Evolutionary conservation across 345 rosid genomes (phyloP).

Genomic region (Erodium maritimum): DNA sequence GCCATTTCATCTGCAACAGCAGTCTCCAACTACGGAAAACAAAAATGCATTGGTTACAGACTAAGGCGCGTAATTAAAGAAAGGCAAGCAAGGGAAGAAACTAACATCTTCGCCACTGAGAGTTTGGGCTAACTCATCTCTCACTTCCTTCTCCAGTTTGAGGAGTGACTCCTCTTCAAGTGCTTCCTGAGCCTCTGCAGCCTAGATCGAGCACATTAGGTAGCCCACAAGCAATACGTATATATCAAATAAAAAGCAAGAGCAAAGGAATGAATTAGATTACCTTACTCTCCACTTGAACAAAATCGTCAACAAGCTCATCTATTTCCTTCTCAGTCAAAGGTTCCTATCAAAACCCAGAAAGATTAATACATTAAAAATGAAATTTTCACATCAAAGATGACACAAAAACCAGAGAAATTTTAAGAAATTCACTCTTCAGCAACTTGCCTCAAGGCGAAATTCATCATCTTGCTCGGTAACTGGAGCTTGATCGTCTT

Average conservation of each 20-base stretch:
- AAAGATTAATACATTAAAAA: slow-evolving; percentile 1
- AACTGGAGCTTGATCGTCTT: slow-evolving; percentile 46
- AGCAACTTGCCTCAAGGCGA: slow-evolving; percentile 47
- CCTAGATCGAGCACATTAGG: slow-evolving; percentile 49
- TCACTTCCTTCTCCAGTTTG: slow-evolving; percentile 75
- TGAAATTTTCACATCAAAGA: slow-evolving; percentile 1
- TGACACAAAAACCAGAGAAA: slow-evolving; percentile 1
- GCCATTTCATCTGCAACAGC: slow-evolving; percentile 79
- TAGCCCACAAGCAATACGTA: slow-evolving; percentile 10
- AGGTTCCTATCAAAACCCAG: slow-evolving; percentile 32
- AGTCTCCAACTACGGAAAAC: slow-evolving; percentile 46
- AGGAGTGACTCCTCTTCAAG: slow-evolving; percentile 86
- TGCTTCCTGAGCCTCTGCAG: slow-evolving; percentile 98
- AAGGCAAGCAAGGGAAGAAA: slow-evolving; percentile 14
- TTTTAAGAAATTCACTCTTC: neutral
- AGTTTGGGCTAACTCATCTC: slow-evolving; percentile 70
- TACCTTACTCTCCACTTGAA: slow-evolving; percentile 97
- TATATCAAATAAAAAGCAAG: slow-evolving; percentile 6
- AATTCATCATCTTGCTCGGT: slow-evolving; percentile 43
- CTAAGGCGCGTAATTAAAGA: neutral
- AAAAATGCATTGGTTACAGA: no score
- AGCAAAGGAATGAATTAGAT: slow-evolving; percentile 9
- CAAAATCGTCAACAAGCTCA: slow-evolving; percentile 63
- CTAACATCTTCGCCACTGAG: slow-evolving; percentile 69
- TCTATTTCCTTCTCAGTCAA: slow-evolving; percentile 83